Evolutionary conservation across 768 basidiomycete species (phyloP), one percentile per base, ranked within the genome.

Genomic region (Leccinum subgranulosum): DNA sequence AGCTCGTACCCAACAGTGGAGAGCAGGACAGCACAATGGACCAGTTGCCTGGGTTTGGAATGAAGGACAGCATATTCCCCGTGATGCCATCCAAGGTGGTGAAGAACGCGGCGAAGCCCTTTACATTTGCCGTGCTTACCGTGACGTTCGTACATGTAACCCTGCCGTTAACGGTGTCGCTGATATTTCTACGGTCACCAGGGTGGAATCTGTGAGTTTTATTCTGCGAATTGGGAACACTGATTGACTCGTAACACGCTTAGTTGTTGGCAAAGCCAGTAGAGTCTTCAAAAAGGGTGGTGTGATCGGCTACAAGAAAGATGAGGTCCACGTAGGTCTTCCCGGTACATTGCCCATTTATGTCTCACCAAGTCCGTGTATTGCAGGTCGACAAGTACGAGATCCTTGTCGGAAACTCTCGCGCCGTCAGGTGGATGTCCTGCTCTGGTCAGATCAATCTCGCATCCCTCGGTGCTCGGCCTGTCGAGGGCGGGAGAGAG

Each of bases 401-500:
- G 65, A 79, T 90, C 48, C 84, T 91, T n/a, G 74, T 89, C 17
- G 88, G 86, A 1, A 76, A 90, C 64, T 72, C 76, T 60, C 70
- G 68, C 4, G 84, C 76, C 25, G 68, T 91, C 53, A 75, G 63
- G 50, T 91, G 88, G 88, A 83, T 86, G 1, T 59, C 75, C 50
- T 61, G 70, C 50, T 70, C 71, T 33, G 85, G 84, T 27, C 69
- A 66, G 6, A 60, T 88, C 56, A 75, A 83, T 53, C 56, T 82
- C 33, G 47, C 65, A 1, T 55, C 63, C 36, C 79, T 88, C 31
- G 74, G 79, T 49, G 71, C 71, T 49, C 70, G 59, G 5, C 86
- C 86, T 1, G 85, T 91, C 34, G 86, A 89, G 58, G 89, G 84
- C 50, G 89, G 89, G 3, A 75, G 70, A 28, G 88, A 90, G 66